Evolutionary conservation across 2,329 filamentous ascomycete species (phyloP).

Genomic region (Ophiostoma novo-ulmi): DNA sequence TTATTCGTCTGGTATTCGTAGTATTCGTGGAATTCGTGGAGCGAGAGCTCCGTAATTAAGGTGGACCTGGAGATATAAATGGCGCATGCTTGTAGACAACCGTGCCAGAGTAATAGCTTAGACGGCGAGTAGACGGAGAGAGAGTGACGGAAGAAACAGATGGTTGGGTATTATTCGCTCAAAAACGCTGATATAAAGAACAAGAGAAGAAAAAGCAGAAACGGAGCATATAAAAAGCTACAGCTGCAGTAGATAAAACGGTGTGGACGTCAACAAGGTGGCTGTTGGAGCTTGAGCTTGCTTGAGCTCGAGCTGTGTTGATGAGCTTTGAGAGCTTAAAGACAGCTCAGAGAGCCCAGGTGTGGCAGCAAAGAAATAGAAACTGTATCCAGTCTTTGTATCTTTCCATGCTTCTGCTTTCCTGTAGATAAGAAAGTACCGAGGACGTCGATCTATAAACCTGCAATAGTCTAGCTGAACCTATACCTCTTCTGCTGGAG

Average conservation of each 20-base stretch:
- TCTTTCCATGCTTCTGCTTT: too few relatives aligned
- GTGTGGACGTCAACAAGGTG: not conserved
- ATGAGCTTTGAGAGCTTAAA: not conserved
- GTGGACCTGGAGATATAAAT: constrained; percentile 7
- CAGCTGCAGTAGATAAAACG: not conserved
- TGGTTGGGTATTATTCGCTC: not conserved
- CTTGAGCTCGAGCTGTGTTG: not conserved
- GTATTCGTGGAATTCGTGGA: not conserved
- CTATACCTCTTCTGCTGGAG: constrained; percentile 33
- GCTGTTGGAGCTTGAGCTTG: not conserved
- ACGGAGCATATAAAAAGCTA: not conserved
- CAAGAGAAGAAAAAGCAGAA: not conserved
- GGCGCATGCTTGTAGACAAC: not conserved
- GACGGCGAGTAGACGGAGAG: not conserved
- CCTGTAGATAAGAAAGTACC: too few relatives aligned
- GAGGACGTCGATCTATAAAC: not conserved
- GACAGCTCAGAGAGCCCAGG: not conserved
- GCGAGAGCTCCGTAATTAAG: not conserved
- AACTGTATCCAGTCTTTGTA: too few relatives aligned
- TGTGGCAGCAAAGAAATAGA: too few relatives aligned
- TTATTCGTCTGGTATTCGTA: too few relatives aligned
- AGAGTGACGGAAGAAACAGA: not conserved
- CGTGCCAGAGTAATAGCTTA: not conserved
- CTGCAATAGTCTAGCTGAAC: not conserved
- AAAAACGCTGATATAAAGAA: not conserved